Conservation (phyloP, 768 basidiomycete species). For the Suillus cothurnatus region DNA sequence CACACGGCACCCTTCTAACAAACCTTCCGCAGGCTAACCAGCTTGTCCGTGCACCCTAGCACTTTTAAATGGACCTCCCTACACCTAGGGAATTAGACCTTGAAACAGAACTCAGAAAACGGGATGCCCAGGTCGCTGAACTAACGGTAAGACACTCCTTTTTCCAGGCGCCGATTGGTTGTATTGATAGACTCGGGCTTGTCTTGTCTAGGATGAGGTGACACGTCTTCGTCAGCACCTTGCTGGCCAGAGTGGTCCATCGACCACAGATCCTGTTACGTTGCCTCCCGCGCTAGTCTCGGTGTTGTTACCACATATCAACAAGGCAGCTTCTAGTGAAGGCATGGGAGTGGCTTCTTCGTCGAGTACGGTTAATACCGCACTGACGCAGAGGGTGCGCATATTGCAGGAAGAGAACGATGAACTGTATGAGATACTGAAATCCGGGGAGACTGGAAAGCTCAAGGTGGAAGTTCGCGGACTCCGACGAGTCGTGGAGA, state of each 20-base stretch:
- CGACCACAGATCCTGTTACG: conserved; percentile 62
- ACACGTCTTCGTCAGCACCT: conserved; percentile 67
- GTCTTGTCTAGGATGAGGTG: conserved; percentile 64
- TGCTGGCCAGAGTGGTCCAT: conserved; percentile 57
- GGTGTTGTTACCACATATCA: conserved; percentile 68
- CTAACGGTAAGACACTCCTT: conserved; percentile 59
- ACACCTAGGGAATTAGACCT: conserved; percentile 79
- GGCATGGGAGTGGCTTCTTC: conserved; percentile 34
- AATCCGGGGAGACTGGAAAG: conserved; percentile 74
- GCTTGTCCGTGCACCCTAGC: conserved; percentile 17
- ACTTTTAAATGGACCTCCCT: conserved; percentile 63
- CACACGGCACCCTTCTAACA: conserved; percentile 20
- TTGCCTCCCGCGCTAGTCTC: conserved; percentile 73
- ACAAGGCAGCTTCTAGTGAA: conserved; percentile 38
- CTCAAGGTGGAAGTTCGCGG: conserved; percentile 81
- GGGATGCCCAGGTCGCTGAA: conserved; percentile 71
- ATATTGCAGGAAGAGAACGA: conserved; percentile 86
- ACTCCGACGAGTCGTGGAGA: conserved; percentile 64
- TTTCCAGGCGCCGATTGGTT: conserved; percentile 22
- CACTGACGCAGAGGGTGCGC: conserved; percentile 72
- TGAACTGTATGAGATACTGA: conserved; percentile 77
- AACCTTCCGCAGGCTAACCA: conserved; percentile 11
- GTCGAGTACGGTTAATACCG: conserved; percentile 65
- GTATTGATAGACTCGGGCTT: conserved; percentile 19
- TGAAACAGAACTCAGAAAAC: conserved; percentile 73